Percentiles rank a stretch among this genome's conserved stretches.
Evolutionary conservation across 1,284 basidiomycete genomes (phyloP).

Genomic region (Puccinia polysora): DNA sequence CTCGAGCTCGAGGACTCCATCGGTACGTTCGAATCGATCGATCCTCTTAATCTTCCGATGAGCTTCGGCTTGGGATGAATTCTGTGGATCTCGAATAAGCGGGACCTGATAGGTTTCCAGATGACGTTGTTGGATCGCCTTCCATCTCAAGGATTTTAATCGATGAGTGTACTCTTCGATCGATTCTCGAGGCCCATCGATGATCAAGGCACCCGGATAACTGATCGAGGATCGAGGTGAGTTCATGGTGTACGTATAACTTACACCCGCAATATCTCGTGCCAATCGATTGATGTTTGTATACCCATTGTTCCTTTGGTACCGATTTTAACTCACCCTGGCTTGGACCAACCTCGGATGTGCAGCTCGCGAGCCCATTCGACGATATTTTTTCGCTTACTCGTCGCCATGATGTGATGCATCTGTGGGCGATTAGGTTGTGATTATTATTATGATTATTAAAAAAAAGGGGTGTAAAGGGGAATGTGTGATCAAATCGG

Average conservation of each 20-base stretch:
- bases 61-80: neutral
- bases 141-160: constrained; percentile 16
- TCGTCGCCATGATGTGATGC: constrained; percentile 29
- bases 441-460: too few relatives aligned
- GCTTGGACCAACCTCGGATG: constrained; percentile 23
- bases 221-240: neutral
- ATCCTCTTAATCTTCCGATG: constrained; percentile 5
- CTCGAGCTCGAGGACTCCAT: neutral
- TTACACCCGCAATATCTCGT: too few relatives aligned
- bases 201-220: constrained; percentile 16
- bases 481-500: neutral
- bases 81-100: neutral
- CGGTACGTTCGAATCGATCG: neutral
- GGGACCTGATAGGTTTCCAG: constrained; percentile 1
- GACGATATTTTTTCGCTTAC: constrained; percentile 26
- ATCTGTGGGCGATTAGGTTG: neutral
- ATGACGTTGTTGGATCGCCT: constrained; percentile 27
- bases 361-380: constrained; percentile 21
- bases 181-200: neutral
- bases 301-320: neutral
- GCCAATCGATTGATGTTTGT: too few relatives aligned
- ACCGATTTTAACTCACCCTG: constrained; percentile 11
- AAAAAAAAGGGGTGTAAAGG: neutral
- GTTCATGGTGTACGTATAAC: too few relatives aligned
- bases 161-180: neutral